A percentile compares a stretch with the other conserved stretches of the same genome.
phyloP scores from a whole-genome alignment of 108 stramenopile genomes.

The Skeletonema menzelii region DNA sequence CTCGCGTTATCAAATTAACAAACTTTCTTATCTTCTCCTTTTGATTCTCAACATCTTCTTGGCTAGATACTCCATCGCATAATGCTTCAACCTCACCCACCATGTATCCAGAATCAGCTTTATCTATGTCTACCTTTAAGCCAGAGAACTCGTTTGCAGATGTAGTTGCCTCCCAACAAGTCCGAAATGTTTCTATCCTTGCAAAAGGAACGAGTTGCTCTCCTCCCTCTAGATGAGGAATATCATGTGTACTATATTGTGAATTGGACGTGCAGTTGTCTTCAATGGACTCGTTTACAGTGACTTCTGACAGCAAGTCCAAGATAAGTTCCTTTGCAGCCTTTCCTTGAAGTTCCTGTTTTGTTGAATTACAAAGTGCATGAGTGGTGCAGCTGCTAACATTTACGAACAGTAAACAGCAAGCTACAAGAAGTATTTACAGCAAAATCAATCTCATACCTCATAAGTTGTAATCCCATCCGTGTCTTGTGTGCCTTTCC shows the following conservation, averaged over 20 bases:
- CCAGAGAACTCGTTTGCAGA: slow-evolving; percentile 14
- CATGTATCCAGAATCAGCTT: slow-evolving; percentile 31
- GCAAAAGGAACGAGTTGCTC: slow-evolving; percentile 39
- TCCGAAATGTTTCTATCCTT: slow-evolving; percentile 22
- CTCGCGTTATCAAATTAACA: slow-evolving; percentile 25
- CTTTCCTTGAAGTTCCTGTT: slow-evolving; percentile 33
- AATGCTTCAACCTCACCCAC: slow-evolving; percentile 48
- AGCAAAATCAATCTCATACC: not conserved
- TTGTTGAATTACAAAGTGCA: not conserved
- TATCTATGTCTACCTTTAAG: slow-evolving; percentile 44
- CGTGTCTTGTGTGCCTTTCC: not conserved
- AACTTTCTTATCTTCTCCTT: slow-evolving; percentile 37
- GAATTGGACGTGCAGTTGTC: not conserved
- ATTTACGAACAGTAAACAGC: not conserved
- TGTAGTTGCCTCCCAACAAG: slow-evolving; percentile 14
- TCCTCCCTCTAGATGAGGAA: slow-evolving; percentile 31
- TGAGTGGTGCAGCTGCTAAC: not conserved
- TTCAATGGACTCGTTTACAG: not conserved
- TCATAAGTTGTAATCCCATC: slow-evolving; percentile 36
- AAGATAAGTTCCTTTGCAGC: slow-evolving; percentile 31
- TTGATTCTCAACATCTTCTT: slow-evolving; percentile 6
- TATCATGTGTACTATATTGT: slow-evolving; percentile 14
- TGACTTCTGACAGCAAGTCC: slow-evolving; percentile 18
- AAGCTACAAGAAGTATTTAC: too few relatives aligned
- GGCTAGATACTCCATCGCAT: not conserved